Base-by-base conservation (phyloP, 441 rosid genomes). In the Erysimum pusillum region DNA sequence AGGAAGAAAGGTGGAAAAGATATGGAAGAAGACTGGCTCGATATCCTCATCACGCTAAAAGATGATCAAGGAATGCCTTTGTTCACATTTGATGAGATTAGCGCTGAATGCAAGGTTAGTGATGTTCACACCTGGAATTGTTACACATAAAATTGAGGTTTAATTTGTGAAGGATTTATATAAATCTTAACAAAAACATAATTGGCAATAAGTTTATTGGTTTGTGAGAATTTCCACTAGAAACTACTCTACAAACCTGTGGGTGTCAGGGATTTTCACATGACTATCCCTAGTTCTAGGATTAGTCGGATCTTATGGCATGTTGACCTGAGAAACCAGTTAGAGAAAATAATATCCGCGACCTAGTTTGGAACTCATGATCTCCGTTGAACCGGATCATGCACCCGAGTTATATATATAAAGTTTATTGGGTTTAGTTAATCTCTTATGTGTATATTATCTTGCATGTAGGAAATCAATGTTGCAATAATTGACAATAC, bases 401-500 rank as follows among this genome's bases (percentile, higher is more conserved):
- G n/a, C n/a, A n/a, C n/a, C n/a, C n/a, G n/a, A n/a, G n/a, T n/a
- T n/a, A n/a, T n/a, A n/a, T n/a, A n/a, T n/a, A n/a, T n/a, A n/a
- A n/a, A n/a, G n/a, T n/a, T n/a, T n/a, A n/a, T n/a, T n/a, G n/a
- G n/a, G n/a, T n/a, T n/a, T n/a, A n/a, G n/a, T n/a, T 41, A 41
- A 41, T 41, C 14, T 41, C 14, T 41, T 41, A 41, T 11, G 45
- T 11, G 20, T 71, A 28, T 53, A 54, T 15, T 28, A n/a, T 62
- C 9, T 0, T 10, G 6, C 20, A 10, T 67, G 46, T 66, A 87
- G 85, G 83, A 87, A 39, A 42, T 85, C 15, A 69, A 80, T 48
- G 0, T 76, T 5, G 87, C 87, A 11, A 1, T 75, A 31, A 31
- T 84, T 7, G 91, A 82, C 52, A 87, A 85, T 57, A 83, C 86